Evolutionary conservation across 2,329 filamentous ascomycete species (phyloP).

Genomic region (Monilinia polystroma): DNA sequence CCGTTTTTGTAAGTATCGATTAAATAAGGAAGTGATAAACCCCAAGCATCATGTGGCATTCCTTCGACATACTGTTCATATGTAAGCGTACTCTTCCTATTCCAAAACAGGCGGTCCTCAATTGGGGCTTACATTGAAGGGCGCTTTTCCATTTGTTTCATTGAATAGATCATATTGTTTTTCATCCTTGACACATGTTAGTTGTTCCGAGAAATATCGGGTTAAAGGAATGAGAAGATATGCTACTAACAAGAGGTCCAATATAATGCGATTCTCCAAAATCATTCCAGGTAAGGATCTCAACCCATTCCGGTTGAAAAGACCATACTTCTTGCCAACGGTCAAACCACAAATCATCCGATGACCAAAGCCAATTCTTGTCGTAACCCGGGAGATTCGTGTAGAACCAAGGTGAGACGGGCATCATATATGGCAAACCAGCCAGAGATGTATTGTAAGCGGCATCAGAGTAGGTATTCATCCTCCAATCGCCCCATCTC

Average conservation of each 20-base stretch:
- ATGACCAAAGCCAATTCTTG: slow-evolving; percentile 48
- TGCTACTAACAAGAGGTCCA: slow-evolving; percentile 42
- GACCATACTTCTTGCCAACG: slow-evolving; percentile 52
- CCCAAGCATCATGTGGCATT: neutral
- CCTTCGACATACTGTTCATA: neutral
- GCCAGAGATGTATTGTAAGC: slow-evolving; percentile 14
- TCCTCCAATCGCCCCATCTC: slow-evolving; percentile 32
- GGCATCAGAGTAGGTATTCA: slow-evolving; percentile 21
- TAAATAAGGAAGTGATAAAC: neutral
- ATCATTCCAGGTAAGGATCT: slow-evolving; percentile 49
- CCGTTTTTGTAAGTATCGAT: neutral
- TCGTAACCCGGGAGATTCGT: slow-evolving; percentile 47
- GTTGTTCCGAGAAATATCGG: too few relatives aligned
- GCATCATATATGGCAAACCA: slow-evolving; percentile 33
- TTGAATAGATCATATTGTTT: neutral
- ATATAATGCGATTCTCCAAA: slow-evolving; percentile 53
- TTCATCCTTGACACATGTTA: neutral
- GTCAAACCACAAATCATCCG: slow-evolving; percentile 57
- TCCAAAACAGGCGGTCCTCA: too few relatives aligned
- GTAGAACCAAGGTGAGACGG: slow-evolving; percentile 56
- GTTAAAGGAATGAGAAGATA: too few relatives aligned
- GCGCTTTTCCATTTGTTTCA: neutral
- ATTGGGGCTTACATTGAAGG: neutral
- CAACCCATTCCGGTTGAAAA: slow-evolving; percentile 46
- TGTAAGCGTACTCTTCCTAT: neutral